phyloP scores from a whole-genome alignment of 106 monocot species.

The Dendrobium nobile region DNA sequence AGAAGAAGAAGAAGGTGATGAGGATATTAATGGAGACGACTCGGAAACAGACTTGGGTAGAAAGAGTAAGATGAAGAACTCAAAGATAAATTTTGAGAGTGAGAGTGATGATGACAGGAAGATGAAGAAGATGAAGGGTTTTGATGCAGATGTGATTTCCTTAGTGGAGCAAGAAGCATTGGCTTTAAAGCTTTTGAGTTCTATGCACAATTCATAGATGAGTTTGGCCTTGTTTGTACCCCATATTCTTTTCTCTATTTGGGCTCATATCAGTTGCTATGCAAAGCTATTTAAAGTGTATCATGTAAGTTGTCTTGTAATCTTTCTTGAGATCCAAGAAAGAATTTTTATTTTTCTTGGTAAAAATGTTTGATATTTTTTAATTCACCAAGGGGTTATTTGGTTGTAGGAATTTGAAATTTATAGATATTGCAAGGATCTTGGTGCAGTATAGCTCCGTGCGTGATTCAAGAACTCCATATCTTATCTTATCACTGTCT shows the following conservation, averaged over 20 bases:
- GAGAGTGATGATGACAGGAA: conserved; percentile 21
- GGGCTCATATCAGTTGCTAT: too few species aligned
- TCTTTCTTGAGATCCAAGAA: background rate
- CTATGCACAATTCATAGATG: conserved; percentile 41
- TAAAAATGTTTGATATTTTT: too few species aligned
- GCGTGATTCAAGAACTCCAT: too few species aligned
- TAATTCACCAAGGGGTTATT: too few species aligned
- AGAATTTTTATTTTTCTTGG: too few species aligned
- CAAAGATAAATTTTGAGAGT: conserved; percentile 47
- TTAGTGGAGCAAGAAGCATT: conserved; percentile 64
- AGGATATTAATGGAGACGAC: background rate
- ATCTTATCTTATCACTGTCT: too few species aligned
- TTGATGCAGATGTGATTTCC: conserved; percentile 20
- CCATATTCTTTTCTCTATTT: too few species aligned
- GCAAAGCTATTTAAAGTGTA: background rate
- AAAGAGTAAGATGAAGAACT: conserved; percentile 15
- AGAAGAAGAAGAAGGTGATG: conserved; percentile 29
- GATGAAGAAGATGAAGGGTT: conserved; percentile 7
- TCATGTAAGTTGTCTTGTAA: background rate
- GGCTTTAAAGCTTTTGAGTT: conserved; percentile 69
- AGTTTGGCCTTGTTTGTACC: background rate
- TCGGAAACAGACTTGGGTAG: conserved; percentile 27
- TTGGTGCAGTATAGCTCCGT: too few species aligned
- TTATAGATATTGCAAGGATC: too few species aligned
- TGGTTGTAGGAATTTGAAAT: too few species aligned